Evolutionary conservation across 225 moss, liverwort and hornwort genomes (phyloP).

Genomic region (Climacium dendroides): DNA sequence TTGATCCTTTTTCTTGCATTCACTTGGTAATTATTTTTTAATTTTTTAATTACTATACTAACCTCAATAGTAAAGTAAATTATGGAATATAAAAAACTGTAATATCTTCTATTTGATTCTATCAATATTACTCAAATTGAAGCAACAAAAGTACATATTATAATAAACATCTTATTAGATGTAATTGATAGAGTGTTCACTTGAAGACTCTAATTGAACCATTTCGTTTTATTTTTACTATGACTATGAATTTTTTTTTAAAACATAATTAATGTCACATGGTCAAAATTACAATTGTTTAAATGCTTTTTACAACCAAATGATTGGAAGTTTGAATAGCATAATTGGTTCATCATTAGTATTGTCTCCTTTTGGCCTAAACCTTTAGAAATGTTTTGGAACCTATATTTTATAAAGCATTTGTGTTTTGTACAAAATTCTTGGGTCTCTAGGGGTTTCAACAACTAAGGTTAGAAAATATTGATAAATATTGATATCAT

Average conservation of each 20-base stretch:
- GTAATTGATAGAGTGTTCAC: no score
- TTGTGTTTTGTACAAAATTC: neutral
- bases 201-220: neutral
- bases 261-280: neutral
- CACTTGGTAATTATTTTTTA: neutral
- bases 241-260: neutral
- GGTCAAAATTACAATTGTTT: neutral
- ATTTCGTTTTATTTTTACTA: neutral
- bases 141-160: no score
- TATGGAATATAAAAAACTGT: rapidly evolving
- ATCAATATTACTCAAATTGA: neutral
- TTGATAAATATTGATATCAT: no score
- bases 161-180: neutral
- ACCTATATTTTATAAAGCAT: neutral
- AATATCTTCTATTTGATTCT: neutral
- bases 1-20: no score
- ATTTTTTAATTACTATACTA: neutral
- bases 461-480: neutral
- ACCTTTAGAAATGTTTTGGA: rapidly evolving
- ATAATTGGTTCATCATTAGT: rapidly evolving
- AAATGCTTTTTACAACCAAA: neutral
- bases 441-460: neutral
- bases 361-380: neutral
- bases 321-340: neutral
- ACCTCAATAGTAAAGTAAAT: neutral